Evolutionary conservation across 352 stramenopile genomes (phyloP).

Genomic region (Globisporangium ultimum): DNA sequence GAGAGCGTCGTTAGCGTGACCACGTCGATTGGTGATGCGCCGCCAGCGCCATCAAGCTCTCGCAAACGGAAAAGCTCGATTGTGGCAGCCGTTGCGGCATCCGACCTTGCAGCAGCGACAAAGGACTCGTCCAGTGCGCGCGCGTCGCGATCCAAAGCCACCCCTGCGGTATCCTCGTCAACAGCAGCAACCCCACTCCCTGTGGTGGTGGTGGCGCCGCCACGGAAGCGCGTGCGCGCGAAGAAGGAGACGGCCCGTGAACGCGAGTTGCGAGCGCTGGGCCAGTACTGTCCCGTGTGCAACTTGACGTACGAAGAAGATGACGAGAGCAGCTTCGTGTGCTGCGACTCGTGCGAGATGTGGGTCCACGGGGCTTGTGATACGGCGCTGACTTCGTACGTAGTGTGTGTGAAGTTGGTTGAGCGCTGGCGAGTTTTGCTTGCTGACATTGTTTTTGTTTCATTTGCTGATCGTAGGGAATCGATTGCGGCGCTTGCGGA

Average conservation of each 20-base stretch:
- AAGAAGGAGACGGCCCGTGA: slow-evolving; percentile 76
- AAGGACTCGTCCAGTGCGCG: background rate
- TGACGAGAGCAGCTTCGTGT: slow-evolving; percentile 82
- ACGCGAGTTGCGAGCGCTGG: slow-evolving; percentile 66
- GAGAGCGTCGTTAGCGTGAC: background rate
- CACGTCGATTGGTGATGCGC: background rate
- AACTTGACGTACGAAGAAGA: slow-evolving; percentile 84
- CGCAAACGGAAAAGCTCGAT: slow-evolving; percentile 23
- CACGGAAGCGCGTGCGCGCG: slow-evolving; percentile 46
- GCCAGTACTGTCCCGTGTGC: slow-evolving; percentile 87
- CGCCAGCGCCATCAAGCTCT: slow-evolving; percentile 19
- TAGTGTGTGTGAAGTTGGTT: background rate
- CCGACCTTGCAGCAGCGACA: slow-evolving; percentile 1
- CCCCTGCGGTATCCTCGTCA: slow-evolving; percentile 8
- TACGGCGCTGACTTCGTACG: slow-evolving; percentile 59
- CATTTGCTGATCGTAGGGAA: slow-evolving; percentile 23
- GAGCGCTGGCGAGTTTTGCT: background rate
- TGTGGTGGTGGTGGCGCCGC: background rate
- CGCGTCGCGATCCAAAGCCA: slow-evolving; percentile 10
- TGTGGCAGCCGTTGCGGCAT: slow-evolving; percentile 4
- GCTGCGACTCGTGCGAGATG: slow-evolving; percentile 87
- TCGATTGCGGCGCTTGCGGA: slow-evolving; percentile 56
- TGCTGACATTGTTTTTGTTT: slow-evolving; percentile 1
- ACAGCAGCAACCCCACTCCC: slow-evolving; percentile 9
- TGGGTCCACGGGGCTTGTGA: slow-evolving; percentile 84